Percentiles rank a stretch among this genome's conserved stretches.
These are phyloP conservation scores for Cunninghamia lanceolata DNA, from an alignment of 75 land plant species.

Conservation along the genomic window DNA sequence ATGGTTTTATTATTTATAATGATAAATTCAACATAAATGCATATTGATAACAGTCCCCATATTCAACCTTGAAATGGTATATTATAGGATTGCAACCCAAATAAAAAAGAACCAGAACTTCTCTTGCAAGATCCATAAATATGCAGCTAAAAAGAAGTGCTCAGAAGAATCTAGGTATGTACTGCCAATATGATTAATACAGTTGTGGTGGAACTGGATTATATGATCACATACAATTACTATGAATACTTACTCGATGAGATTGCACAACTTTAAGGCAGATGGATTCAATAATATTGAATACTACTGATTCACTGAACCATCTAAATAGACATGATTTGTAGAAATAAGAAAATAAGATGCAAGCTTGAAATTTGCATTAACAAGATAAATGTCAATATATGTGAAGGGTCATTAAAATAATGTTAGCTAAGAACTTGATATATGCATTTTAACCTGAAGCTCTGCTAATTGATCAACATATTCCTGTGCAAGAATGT, in stretches of 20 bases:
- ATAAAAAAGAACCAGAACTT: not conserved
- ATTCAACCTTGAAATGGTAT: not conserved
- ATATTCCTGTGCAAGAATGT: constrained; percentile 97
- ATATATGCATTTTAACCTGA: constrained; percentile 53
- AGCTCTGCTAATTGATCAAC: constrained; percentile 97
- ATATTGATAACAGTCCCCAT: not conserved
- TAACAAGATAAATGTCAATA: not conserved
- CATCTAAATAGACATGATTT: not conserved
- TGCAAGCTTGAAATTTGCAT: not conserved
- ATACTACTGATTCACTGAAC: not conserved
- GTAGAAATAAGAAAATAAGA: not conserved
- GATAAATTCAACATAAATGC: not conserved
- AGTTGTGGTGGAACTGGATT: not conserved
- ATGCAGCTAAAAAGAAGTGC: not conserved
- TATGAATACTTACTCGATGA: not conserved
- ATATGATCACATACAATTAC: not conserved
- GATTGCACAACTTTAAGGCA: not conserved
- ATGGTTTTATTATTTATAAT: too few species aligned
- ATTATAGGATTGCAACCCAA: not conserved
- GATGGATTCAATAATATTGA: not conserved
- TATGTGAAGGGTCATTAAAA: not conserved
- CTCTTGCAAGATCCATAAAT: not conserved
- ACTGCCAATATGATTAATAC: not conserved
- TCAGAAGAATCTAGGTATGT: not conserved
- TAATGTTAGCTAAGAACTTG: not conserved